These are phyloP conservation scores for Curvularia lunata DNA, from an alignment of 2,329 filamentous ascomycete genomes.

Conservation along the genomic window DNA sequence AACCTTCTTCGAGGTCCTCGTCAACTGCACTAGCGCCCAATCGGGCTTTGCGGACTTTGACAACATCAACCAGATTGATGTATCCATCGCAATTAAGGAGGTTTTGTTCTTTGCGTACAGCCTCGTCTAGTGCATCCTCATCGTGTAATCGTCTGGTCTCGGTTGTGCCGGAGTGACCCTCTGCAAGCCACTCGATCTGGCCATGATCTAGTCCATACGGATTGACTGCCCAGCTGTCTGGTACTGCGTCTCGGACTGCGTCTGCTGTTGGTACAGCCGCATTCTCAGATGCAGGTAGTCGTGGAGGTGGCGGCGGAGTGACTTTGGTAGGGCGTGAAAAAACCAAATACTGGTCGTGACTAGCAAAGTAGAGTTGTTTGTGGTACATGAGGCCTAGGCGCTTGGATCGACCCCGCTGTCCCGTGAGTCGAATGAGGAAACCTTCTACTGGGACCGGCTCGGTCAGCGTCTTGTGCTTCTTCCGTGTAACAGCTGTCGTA, in stretches of 20 bases:
- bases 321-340: constrained; percentile 67
- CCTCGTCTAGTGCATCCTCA: constrained; percentile 64
- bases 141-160: constrained; percentile 60
- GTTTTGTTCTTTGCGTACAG: constrained; percentile 64
- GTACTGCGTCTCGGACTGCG: constrained; percentile 63
- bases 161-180: constrained; percentile 50
- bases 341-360: constrained; percentile 67
- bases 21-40: constrained; percentile 61
- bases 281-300: constrained; percentile 53
- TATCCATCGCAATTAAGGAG: constrained; percentile 67
- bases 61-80: constrained; percentile 65
- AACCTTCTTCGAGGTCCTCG: constrained; percentile 57
- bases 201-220: constrained; percentile 64
- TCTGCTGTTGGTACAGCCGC: constrained; percentile 60
- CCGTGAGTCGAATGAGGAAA: constrained; percentile 69
- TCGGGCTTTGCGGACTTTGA: constrained; percentile 62
- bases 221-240: constrained; percentile 66
- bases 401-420: constrained; percentile 65
- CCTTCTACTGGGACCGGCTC: constrained; percentile 70
- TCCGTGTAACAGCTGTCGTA: constrained; percentile 54
- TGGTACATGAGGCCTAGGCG: constrained; percentile 66
- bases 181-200: constrained; percentile 63
- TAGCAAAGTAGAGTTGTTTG: constrained; percentile 70
- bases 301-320: constrained; percentile 63
- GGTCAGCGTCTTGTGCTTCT: constrained; percentile 53